Base-by-base conservation (phyloP, 2,329 filamentous ascomycete genomes). In the Magnaporthiopsis incrustans region DNA sequence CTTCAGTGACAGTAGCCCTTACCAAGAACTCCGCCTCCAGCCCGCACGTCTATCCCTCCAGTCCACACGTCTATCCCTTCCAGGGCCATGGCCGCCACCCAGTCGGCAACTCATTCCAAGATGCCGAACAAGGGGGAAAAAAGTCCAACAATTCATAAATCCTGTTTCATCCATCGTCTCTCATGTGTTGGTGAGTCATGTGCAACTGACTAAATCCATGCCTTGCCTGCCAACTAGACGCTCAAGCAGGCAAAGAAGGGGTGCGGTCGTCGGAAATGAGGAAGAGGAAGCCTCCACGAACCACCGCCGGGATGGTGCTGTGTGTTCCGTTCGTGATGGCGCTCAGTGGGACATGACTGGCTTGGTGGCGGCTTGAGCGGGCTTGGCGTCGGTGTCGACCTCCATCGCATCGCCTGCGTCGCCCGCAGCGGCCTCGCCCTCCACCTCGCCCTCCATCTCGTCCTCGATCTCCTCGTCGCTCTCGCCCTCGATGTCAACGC, bases 401-500 rank as follows among this genome's bases (percentile, higher is more conserved):
- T 77, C 75, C 74, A 77, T 77, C 60, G 70, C 72, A 58, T 75
- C 74, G 57, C 68, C 72, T 11, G 26, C 57, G 30, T 71, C 71
- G 30, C 57, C 70, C 10, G 64, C 68, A 56, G 72, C 72, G 58
- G 60, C 69, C 44, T 67, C 67, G 25, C 64, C 70, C 44, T 72
- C 71, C n/a, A 44, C 69, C 59, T 71, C 73, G 12, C 50, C 68
- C 61, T 73, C 71, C 63, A 74, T 70, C 64, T 75, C 74, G 60
- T 75, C 73, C 64, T 75, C 70, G 5, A 73, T 67, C 67, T 77
- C 75, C n/a, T 76, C 75, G 53, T 77, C 75, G 64, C 73, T 75
- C 67, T 77, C 75, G 65, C 73, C 74, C 68, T 77, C 75, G 56
- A 77, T 73, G 59, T 77, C 75, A 25, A 75, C 74, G 50, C 74